Conservation (phyloP, 768 basidiomycete species). For the Trichaptum fuscoviolaceum region DNA sequence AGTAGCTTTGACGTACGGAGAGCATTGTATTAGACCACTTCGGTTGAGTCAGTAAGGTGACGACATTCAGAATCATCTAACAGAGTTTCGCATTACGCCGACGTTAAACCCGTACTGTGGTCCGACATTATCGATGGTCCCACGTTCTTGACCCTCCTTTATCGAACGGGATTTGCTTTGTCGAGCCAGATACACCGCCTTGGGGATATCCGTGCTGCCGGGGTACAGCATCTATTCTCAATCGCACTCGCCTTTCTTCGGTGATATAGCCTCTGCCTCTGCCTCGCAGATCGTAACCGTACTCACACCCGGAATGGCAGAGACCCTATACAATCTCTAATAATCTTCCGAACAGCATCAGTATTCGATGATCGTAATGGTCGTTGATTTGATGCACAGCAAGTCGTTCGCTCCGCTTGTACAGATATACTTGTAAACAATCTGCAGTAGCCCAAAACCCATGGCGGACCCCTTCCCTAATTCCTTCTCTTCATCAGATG, state of each 20-base stretch:
- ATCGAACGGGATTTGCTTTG: not conserved
- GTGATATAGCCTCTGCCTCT: not conserved
- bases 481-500: not conserved
- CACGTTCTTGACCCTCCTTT: not conserved
- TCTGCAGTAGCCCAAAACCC: not conserved
- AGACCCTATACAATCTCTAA: not conserved
- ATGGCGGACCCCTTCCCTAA: not conserved
- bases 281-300: not conserved
- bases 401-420: not conserved
- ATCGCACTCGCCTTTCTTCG: not conserved
- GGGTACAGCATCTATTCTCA: not conserved
- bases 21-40: too few relatives aligned
- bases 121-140: not conserved
- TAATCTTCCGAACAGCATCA: not conserved
- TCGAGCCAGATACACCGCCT: not conserved
- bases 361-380: not conserved
- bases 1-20: too few relatives aligned
- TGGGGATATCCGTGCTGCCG: not conserved
- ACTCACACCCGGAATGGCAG: not conserved
- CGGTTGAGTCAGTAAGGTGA: too few relatives aligned
- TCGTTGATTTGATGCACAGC: not conserved
- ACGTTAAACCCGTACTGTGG: too few relatives aligned
- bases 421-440: not conserved
- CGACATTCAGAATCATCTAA: too few relatives aligned
- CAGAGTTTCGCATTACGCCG: too few relatives aligned